Evolutionary conservation across 1,284 basidiomycete genomes (phyloP), one percentile per base, ranked within the genome.

Genomic region (Salmacisia buchloeana): DNA sequence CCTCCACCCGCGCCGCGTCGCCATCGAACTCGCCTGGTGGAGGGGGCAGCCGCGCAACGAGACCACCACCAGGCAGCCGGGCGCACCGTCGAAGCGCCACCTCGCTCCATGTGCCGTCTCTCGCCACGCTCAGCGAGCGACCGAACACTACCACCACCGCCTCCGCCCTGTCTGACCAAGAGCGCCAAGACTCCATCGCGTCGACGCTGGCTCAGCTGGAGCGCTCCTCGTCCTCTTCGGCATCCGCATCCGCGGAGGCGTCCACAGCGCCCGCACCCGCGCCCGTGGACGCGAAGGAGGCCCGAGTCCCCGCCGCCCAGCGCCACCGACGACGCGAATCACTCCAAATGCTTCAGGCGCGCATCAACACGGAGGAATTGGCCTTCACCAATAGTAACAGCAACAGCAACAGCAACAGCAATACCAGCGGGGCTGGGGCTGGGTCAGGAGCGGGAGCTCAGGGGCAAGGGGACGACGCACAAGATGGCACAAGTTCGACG

Each of bases 291-390:
- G 34, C 38, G 33, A 25, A 36, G 56, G 15, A 62, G 36, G 56
- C 36, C 31, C 43, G 52, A 9, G 36, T 69, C 4, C 56, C 67
- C 7, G 39, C 65, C 2, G 58, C 27, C 18, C 67, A 69, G 54
- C 60, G 58, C 27, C 67, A 69, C 45, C 64, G 60, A 1, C 59
- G 67, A 18, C 38, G 58, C 13, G 62, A 61, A 33, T 60, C 57
- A 18, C 54, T 69, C 52, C 62, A 63, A 36, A 67, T 69, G 67
- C 59, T 69, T 12, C 60, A 63, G n/a, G 67, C 67, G 6, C 64
- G 67, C n/a, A 63, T 69, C 39, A 45, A 41, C 12, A 33, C 43
- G 2, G 62, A 66, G 31, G 33, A 57, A 23, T n/a, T n/a, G n/a
- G 54, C 31, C 15, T 27, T 36, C 25, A 18, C 29, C 33, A 57